Base-by-base conservation (phyloP, 2,329 filamentous ascomycete genomes). In the Chrysoporthe austroafricana region DNA sequence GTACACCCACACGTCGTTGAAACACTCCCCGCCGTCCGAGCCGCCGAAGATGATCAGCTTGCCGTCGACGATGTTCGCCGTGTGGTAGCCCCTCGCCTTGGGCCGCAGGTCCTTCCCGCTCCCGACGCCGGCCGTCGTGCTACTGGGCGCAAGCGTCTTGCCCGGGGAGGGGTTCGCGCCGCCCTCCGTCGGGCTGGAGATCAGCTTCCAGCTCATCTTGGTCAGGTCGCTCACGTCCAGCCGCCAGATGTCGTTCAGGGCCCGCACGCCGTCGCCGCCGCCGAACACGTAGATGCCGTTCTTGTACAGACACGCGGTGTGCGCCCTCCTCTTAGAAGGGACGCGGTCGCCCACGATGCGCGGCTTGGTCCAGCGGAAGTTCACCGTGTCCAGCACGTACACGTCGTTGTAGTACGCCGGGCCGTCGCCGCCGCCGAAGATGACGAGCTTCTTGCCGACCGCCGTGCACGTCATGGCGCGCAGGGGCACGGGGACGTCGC, bases 271-370 rank as follows among this genome's bases (percentile, higher is more conserved):
- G 74, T 91, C 89, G 52, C 89, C 89, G 60, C 89, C 89, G 42
- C 89, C 89, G 74, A 91, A 91, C n/a, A 91, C 81, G 75, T 91
- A 91, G 71, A 91, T 87, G 39, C 89, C 89, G 72, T 88, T 90
- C 76, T 89, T 89, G 79, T 91, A 90, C 26, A 91, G 79, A 72
- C 89, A 91, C n/a, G 89, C 88, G 3, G 89, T 91, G 75, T 91
- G 89, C 3, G 89, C 89, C 62, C 89, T 81, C 32, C 89, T 82
- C 71, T 87, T 86, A 66, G 86, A 88, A 0, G 89, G 89, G 34
- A 82, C 76, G 66, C 80, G 81, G 70, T 89, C 87, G 43, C 88
- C 86, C 34, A 85, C 74, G 57, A 91, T 86, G 54, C 83, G 83
- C 54, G 89, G 88, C 69, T 84, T 86, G 52, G 84, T 85, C 88